Evolutionary conservation across 2,329 filamentous ascomycete genomes (phyloP), one percentile per base, ranked within the genome.

Genomic region (Pseudopyrenochaeta lycopersici): DNA sequence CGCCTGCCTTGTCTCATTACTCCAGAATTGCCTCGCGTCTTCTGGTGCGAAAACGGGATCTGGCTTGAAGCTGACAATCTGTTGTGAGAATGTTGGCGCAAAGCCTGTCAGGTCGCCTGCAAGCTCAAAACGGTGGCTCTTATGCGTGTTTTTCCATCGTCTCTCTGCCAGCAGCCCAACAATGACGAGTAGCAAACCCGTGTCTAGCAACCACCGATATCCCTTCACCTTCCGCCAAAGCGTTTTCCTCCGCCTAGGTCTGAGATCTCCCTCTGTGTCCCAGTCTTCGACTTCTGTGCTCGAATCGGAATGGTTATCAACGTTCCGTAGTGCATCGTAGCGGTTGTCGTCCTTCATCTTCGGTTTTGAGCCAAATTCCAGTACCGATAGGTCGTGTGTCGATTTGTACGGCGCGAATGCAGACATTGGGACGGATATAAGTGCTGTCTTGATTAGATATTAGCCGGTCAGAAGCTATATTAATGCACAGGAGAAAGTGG

Each of bases 31-130:
- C 1, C 57, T 54, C 12, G 68, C 57, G 23, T 73, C 62, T 23
- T 72, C 64, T 1, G 72, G 72, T 17, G 64, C 66, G 48, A 73
- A 73, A 0, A 52, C 32, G 7, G 52, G 21, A 17, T 68, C 53
- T 7, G 68, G 68, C 39, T 54, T 60, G 52, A 73, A 73, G 10
- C 46, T 64, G 7, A 64, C 54, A 36, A 73, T 67, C 35, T 73
- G 67, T 41, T 73, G 70, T 1, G 67, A 68, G 46, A 74, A 74
- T n/a, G 4, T 54, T n/a, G 71, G 71, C 15, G 68, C 68, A 53
- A 73, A 74, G 4, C 70, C 70, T 20, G 70, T 67, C 1, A 73
- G 51, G 30, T 74, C 71, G 21, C 71, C 71, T 33, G 58, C 54
- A 23, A 73, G 49, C 38, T 73, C 66, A 32, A 60, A 67, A 27